These are phyloP conservation scores for Begonia masoniana DNA, from an alignment of 306 rosid genomes.

Conservation along the genomic window DNA sequence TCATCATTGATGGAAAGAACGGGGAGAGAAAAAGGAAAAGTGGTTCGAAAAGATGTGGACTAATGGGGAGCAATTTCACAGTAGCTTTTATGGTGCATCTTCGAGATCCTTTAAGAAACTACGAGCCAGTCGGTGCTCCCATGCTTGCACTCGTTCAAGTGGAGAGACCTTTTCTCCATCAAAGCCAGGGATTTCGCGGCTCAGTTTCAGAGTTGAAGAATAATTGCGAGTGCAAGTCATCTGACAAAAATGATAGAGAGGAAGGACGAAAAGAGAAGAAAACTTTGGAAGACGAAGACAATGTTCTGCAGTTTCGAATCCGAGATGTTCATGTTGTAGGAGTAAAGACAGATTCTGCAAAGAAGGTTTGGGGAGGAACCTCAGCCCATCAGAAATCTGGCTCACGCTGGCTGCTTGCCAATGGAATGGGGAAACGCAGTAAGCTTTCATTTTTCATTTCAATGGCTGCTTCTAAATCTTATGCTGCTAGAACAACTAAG, in stretches of 20 bases:
- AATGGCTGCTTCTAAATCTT: conserved; percentile 30
- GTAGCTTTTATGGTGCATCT: conserved; percentile 90
- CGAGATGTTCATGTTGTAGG: conserved; percentile 76
- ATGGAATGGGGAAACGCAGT: conserved; percentile 74
- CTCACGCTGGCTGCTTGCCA: conserved; percentile 90
- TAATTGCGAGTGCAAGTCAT: conserved; percentile 37
- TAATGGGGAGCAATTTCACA: conserved; percentile 82
- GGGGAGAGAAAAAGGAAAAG: conserved; percentile 53
- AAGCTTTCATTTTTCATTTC: conserved; percentile 47
- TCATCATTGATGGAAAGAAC: conserved; percentile 30
- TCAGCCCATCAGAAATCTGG: conserved; percentile 51
- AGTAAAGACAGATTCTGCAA: conserved; percentile 36
- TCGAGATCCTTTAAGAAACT: conserved; percentile 74
- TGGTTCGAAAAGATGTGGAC: conserved; percentile 49
- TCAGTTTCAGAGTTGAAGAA: conserved; percentile 32
- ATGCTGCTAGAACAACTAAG: conserved; percentile 24
- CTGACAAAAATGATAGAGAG: conserved; percentile 20
- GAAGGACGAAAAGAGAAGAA: conserved; percentile 31
- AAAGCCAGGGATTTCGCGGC: conserved; percentile 48
- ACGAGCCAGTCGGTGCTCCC: conserved; percentile 78
- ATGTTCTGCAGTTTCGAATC: conserved; percentile 53
- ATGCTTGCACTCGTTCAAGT: conserved; percentile 89
- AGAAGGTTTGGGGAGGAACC: conserved; percentile 48
- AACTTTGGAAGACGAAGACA: conserved; percentile 31
- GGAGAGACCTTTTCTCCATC: conserved; percentile 69